These are phyloP conservation scores for Emericellopsis terricola DNA, from an alignment of 495 filamentous ascomycete species.

Conservation along the genomic window DNA sequence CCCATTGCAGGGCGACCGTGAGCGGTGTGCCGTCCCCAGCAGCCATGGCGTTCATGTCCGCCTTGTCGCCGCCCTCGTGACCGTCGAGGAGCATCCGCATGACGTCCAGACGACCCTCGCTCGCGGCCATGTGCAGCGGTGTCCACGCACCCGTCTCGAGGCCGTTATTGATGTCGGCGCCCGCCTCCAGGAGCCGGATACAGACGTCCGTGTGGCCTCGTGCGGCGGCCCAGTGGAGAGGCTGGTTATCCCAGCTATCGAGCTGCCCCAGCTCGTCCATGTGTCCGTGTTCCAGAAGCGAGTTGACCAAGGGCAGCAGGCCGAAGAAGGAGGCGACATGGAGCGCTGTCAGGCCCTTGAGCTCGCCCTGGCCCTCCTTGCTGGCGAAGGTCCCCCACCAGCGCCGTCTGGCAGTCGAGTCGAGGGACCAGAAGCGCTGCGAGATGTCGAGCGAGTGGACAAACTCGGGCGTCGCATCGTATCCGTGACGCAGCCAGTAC, in stretches of 20 bases:
- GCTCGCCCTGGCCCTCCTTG: too few relatives aligned
- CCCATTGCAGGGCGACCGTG: constrained; percentile 15
- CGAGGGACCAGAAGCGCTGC: constrained; percentile 14
- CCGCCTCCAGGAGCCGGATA: constrained; percentile 12
- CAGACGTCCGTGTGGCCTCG: too few relatives aligned
- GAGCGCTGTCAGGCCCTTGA: too few relatives aligned
- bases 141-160: constrained; percentile 10
- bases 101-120: constrained; percentile 11
- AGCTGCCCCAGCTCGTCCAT: too few relatives aligned
- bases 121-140: constrained; percentile 19
- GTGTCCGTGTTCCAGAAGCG: too few relatives aligned
- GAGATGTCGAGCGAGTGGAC: constrained; percentile 15
- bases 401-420: constrained; percentile 13
- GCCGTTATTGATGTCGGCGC: constrained; percentile 15
- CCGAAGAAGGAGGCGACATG: constrained; percentile 17
- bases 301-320: constrained; percentile 13
- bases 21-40: constrained; percentile 13
- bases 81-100: constrained; percentile 14
- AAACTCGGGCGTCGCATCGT: constrained; percentile 18
- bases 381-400: too few relatives aligned
- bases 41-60: constrained; percentile 12
- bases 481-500: constrained; percentile 18
- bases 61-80: constrained; percentile 10
- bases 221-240: too few relatives aligned
- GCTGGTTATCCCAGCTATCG: too few relatives aligned